A percentile compares a stretch with the other conserved stretches of the same genome.
These are phyloP conservation scores for Micractinium conductrix DNA, from an alignment of 139 green algal genomes.

Conservation along the genomic window DNA sequence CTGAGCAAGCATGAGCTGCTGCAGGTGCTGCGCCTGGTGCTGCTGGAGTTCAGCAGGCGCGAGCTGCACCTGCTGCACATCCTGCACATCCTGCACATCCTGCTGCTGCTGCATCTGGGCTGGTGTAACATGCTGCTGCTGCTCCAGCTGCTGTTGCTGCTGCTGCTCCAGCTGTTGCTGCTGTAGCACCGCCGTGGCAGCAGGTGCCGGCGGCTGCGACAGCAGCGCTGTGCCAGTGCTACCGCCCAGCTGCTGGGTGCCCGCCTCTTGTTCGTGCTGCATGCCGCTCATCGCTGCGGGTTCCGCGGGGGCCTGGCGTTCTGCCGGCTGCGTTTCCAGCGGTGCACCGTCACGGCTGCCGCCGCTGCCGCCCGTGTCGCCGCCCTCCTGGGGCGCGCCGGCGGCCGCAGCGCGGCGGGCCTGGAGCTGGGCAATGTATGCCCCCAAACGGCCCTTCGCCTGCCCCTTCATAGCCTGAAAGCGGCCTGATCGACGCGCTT, in stretches of 20 bases:
- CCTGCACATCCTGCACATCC: background rate
- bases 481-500: no score
- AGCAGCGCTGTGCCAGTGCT: background rate
- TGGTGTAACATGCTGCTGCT: background rate
- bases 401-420: slow-evolving; percentile 11
- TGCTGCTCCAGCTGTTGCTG: background rate
- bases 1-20: background rate
- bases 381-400: background rate
- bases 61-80: background rate
- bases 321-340: no score
- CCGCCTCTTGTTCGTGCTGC: background rate
- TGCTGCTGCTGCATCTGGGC: background rate
- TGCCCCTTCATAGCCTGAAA: slow-evolving; percentile 4
- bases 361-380: background rate
- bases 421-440: slow-evolving; percentile 3
- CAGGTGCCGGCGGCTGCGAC: background rate
- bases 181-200: no score
- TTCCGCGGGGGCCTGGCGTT: background rate
- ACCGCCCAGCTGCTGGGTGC: background rate
- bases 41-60: background rate
- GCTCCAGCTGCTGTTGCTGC: background rate
- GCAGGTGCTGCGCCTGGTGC: slow-evolving; percentile 15
- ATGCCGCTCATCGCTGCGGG: background rate
- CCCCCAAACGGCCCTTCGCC: background rate
- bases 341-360: no score